Conservation (phyloP, 2,329 filamentous ascomycete genomes). For the Mollisia scopiformis region DNA sequence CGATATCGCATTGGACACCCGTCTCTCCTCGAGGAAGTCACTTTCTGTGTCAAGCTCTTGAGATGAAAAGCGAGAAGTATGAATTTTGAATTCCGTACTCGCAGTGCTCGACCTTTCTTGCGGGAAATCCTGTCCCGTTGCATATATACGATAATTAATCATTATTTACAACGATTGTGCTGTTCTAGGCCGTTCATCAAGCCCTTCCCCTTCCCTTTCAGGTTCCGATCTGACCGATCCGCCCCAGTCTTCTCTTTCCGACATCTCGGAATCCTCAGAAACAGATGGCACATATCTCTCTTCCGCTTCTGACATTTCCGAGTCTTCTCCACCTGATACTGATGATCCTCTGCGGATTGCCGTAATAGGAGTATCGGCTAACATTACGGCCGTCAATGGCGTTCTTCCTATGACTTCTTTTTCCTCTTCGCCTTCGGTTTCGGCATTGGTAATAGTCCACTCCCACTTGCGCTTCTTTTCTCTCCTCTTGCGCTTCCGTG, state of each 20-base stretch:
- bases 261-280: slow-evolving; percentile 24
- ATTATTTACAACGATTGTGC: slow-evolving; percentile 13
- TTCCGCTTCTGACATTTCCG: slow-evolving; percentile 23
- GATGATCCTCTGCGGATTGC: slow-evolving; percentile 26
- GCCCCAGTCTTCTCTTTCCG: slow-evolving; percentile 18
- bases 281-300: slow-evolving; percentile 16
- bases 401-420: slow-evolving; percentile 30
- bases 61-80: too few relatives aligned
- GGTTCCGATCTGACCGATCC: slow-evolving; percentile 9
- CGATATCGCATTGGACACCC: too few relatives aligned
- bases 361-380: slow-evolving; percentile 27
- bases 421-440: slow-evolving; percentile 42
- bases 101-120: slow-evolving; percentile 3
- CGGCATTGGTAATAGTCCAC: slow-evolving; percentile 56
- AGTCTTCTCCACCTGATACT: slow-evolving; percentile 17
- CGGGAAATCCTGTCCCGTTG: slow-evolving; percentile 18
- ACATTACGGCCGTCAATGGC: slow-evolving; percentile 27
- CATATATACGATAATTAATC: background rate
- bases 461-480: slow-evolving; percentile 68
- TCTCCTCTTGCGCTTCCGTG: slow-evolving; percentile 53
- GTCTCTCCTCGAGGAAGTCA: too few relatives aligned
- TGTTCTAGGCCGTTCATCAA: slow-evolving; percentile 9
- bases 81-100: too few relatives aligned
- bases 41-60: too few relatives aligned
- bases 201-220: slow-evolving; percentile 1